Conservation (phyloP, 805 yeast species). For the Saccharomycopsis selenospora region DNA sequence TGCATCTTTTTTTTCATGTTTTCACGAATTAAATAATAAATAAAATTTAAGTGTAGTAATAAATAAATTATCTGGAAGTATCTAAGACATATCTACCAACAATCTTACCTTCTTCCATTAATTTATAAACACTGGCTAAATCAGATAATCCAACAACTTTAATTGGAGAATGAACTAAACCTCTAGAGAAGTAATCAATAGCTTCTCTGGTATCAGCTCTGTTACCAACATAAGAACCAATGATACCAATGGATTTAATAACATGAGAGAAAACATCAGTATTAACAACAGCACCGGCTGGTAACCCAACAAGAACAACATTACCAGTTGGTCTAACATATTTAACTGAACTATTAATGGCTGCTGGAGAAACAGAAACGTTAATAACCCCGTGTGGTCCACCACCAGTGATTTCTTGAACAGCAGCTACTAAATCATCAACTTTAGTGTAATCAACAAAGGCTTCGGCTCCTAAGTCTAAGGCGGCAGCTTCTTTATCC, state of each 20-base stretch:
- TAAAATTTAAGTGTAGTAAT: no score
- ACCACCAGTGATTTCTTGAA: constrained; percentile 54
- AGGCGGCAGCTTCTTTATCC: constrained; percentile 48
- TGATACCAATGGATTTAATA: constrained; percentile 45
- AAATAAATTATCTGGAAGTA: constrained; percentile 34
- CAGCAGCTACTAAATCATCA: constrained; percentile 48
- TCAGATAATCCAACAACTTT: constrained; percentile 48
- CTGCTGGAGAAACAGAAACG: constrained; percentile 66
- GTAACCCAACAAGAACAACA: constrained; percentile 55
- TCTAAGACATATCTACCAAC: constrained; percentile 61
- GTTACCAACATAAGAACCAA: constrained; percentile 56
- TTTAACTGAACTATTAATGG: constrained; percentile 52
- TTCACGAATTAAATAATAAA: no score
- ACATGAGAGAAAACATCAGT: constrained; percentile 50
- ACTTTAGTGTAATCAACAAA: constrained; percentile 53
- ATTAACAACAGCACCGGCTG: constrained; percentile 49
- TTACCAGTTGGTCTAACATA: constrained; percentile 60
- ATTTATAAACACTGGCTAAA: constrained; percentile 40
- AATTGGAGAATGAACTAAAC: constrained; percentile 46
- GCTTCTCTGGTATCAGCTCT: constrained; percentile 56
- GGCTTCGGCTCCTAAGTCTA: constrained; percentile 58
- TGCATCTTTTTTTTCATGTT: no score
- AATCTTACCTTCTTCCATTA: constrained; percentile 57
- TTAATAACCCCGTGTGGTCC: constrained; percentile 74
- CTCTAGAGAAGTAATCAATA: constrained; percentile 45